These are phyloP conservation scores for Graphiopsis chlorocephala DNA, from an alignment of 2,329 filamentous ascomycete species.

Conservation along the genomic window DNA sequence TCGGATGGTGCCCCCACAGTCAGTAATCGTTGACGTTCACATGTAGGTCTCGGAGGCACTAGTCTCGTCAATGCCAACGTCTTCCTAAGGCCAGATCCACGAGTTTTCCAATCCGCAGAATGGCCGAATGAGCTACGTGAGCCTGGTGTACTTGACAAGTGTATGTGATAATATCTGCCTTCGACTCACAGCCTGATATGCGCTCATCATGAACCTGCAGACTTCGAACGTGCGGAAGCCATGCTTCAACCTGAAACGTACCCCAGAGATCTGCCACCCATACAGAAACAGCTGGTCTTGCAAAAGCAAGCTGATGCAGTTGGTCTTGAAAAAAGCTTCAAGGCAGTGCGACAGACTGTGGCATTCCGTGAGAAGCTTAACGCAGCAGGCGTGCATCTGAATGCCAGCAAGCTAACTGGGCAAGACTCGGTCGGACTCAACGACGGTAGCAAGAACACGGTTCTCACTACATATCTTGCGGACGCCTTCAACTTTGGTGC, in stretches of 20 bases:
- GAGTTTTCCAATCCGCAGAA: conserved; percentile 50
- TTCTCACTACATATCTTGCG: conserved; percentile 63
- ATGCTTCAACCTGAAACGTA: conserved; percentile 61
- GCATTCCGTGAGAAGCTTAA: conserved; percentile 61
- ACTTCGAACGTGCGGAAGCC: conserved; percentile 55
- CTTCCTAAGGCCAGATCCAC: conserved; percentile 59
- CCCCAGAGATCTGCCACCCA: conserved; percentile 55
- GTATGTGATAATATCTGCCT: neutral
- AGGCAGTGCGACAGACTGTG: conserved; percentile 47
- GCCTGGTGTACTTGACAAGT: neutral
- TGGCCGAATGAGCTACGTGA: neutral
- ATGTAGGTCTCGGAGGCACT: conserved; percentile 59
- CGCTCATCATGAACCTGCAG: conserved; percentile 33
- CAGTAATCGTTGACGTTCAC: neutral
- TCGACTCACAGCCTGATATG: too few relatives aligned
- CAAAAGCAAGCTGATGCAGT: conserved; percentile 55
- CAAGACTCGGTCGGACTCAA: conserved; percentile 65
- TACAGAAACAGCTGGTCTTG: conserved; percentile 59
- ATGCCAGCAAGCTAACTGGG: conserved; percentile 57
- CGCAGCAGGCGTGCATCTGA: conserved; percentile 63
- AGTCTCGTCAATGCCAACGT: conserved; percentile 67
- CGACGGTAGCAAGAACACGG: conserved; percentile 66
- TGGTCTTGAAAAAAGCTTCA: neutral
- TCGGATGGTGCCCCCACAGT: too few relatives aligned
- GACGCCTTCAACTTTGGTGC: conserved; percentile 72